Evolutionary conservation across 495 filamentous ascomycete genomes (phyloP).

Genomic region (Lepraria neglecta): DNA sequence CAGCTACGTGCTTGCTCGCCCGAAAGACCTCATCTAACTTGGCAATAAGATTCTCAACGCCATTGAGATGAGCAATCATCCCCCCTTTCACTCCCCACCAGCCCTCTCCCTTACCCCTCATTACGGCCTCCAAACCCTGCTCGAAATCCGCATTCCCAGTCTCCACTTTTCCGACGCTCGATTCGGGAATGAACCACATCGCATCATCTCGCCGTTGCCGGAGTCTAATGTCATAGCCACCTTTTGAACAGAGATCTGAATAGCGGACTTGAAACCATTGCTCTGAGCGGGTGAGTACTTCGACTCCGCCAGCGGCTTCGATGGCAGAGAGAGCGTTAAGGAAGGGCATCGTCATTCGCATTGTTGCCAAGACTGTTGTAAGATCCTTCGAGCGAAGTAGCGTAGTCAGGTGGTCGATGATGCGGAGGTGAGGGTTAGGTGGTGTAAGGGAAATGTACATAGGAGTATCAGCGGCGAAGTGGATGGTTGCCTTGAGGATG

Average conservation of each 20-base stretch:
- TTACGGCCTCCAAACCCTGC: constrained; percentile 27
- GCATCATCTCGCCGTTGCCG: constrained; percentile 31
- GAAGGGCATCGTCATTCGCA: constrained; percentile 61
- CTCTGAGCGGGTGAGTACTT: constrained; percentile 35
- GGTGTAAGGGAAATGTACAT: constrained; percentile 47
- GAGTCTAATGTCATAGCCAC: constrained; percentile 37
- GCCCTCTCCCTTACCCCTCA: constrained; percentile 41
- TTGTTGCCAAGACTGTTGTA: constrained; percentile 45
- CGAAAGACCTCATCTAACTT: constrained; percentile 25
- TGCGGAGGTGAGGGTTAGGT: constrained; percentile 70
- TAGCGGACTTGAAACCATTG: constrained; percentile 43
- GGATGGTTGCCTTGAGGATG: constrained; percentile 32
- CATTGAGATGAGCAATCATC: constrained; percentile 36
- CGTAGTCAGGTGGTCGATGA: constrained; percentile 55
- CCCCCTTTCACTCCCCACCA: constrained; percentile 47
- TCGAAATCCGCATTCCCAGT: constrained; percentile 17
- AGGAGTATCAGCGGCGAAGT: constrained; percentile 31
- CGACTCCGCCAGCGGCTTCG: constrained; percentile 30
- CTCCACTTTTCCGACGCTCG: constrained; percentile 28
- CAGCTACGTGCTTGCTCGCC: constrained; percentile 1
- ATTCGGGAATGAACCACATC: constrained; percentile 42
- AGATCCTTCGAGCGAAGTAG: constrained; percentile 51
- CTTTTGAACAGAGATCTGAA: constrained; percentile 29
- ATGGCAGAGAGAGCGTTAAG: constrained; percentile 54
- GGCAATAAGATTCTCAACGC: constrained; percentile 39